Percentiles rank a stretch among this genome's conserved stretches.
These are phyloP conservation scores for Leucoagaricus sp. DNA, from an alignment of 1,284 basidiomycete genomes.

Conservation along the genomic window DNA sequence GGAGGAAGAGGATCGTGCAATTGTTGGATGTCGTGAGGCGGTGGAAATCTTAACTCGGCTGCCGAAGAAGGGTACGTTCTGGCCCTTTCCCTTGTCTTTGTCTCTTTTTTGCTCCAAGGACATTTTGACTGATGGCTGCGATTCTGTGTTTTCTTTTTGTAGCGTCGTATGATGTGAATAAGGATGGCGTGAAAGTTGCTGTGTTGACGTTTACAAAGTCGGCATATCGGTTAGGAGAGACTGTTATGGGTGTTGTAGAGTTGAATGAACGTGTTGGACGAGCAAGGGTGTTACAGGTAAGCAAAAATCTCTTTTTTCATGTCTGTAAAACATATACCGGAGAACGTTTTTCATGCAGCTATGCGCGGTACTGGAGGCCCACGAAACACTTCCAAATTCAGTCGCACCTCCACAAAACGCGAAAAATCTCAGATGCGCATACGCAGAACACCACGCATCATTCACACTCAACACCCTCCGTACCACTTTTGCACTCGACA, in stretches of 20 bases:
- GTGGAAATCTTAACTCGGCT: conserved; percentile 90
- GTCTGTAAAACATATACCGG: neutral
- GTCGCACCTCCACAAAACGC: conserved; percentile 42
- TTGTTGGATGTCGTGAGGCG: conserved; percentile 81
- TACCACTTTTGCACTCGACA: conserved; percentile 84
- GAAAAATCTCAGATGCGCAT: conserved; percentile 62
- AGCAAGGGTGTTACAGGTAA: conserved; percentile 74
- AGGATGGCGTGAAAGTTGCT: conserved; percentile 86
- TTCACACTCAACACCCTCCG: conserved; percentile 73
- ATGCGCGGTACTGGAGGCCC: conserved; percentile 82
- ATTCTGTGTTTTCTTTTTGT: too few species aligned
- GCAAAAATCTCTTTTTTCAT: conserved; percentile 20
- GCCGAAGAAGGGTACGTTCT: conserved; percentile 75
- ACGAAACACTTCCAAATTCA: conserved; percentile 74
- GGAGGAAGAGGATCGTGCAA: conserved; percentile 45
- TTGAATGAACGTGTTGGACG: conserved; percentile 67
- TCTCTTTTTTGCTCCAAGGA: neutral
- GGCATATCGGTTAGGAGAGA: conserved; percentile 88
- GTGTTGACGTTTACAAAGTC: conserved; percentile 90
- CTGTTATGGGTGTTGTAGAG: conserved; percentile 84
- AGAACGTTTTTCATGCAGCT: conserved; percentile 45
- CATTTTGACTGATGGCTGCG: conserved; percentile 1
- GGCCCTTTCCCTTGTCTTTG: neutral
- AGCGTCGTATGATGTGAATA: conserved; percentile 93
- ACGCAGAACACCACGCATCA: conserved; percentile 82